phyloP scores from a whole-genome alignment of 106 monocot genomes.

The Phalaenopsis aphrodite region DNA sequence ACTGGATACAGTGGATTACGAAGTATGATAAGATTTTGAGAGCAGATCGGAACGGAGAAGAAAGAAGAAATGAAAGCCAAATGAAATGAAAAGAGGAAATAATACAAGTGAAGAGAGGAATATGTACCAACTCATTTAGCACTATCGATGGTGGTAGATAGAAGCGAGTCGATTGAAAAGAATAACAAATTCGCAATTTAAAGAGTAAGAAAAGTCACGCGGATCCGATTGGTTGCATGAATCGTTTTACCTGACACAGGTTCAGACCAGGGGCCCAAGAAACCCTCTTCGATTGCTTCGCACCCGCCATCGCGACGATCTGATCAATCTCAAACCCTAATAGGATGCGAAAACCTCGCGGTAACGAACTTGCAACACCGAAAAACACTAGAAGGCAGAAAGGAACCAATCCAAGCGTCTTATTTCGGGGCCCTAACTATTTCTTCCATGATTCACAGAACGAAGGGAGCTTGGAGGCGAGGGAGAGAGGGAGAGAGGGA shows the following conservation, averaged over 20 bases:
- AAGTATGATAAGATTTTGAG: background rate
- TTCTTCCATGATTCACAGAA: background rate
- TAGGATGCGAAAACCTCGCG: background rate
- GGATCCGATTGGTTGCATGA: conserved; percentile 7
- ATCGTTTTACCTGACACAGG: conserved; percentile 21
- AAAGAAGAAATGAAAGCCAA: background rate
- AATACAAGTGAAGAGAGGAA: background rate
- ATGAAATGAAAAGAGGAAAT: background rate
- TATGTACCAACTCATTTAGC: background rate
- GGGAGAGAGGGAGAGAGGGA: background rate
- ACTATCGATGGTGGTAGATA: background rate
- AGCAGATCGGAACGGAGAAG: background rate
- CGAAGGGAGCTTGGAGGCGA: background rate
- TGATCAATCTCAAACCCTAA: conserved; percentile 1
- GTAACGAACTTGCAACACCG: background rate
- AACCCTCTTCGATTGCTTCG: conserved; percentile 21
- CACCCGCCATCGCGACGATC: conserved; percentile 16
- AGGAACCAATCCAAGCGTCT: background rate
- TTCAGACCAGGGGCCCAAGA: conserved; percentile 18
- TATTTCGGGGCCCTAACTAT: background rate
- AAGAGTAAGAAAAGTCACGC: background rate
- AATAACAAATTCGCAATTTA: background rate
- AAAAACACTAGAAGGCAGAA: background rate
- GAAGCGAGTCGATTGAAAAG: background rate
- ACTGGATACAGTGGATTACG: background rate